Evolutionary conservation across 176 grass and related monocot species (phyloP), one percentile per base, ranked within the genome.

Genomic region (Aegilops umbellulata): DNA sequence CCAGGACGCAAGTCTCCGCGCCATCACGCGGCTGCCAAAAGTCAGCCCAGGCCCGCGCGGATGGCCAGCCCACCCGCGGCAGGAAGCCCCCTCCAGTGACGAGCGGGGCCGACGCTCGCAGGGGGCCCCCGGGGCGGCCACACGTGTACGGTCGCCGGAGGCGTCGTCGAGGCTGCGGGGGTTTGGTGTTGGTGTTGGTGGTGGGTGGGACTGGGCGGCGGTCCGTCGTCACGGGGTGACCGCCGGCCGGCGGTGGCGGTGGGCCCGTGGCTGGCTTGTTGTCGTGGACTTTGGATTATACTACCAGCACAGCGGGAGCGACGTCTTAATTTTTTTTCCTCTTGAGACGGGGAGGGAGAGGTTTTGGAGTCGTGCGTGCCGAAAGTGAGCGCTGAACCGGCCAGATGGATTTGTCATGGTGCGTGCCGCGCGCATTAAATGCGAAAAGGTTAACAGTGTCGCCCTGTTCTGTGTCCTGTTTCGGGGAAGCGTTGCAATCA

Each of bases 191-290:
- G 89, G 80, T 60, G 76, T 46, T 8, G 89, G 80, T 60, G 68
- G 85, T 46, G 60, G 67, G 85, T 87, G 80, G 85, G 81, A 31
- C 68, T 62, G 85, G 85, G 81, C 83, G 88, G 88, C 84, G 88
- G 79, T 11, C 31, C 67, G 15, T 41, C 83, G 83, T 90, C 83
- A 90, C 72, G 36, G 12, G 81, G 36, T 87, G 85, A 85, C 84
- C 89, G 76, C 85, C 44, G 85, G 80, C 84, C 80, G 85, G 89
- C 85, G 74, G 85, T 87, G 89, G 85, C 75, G 85, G 83, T 68
- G 62, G 78, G 79, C 47, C 47, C 86, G 35, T 11, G 71, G 34
- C 11, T 46, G 79, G 80, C 60, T 16, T 53, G 76, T 65, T 69
- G 81, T 7, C 77, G 85, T 91, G 61, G 85, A 87, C 81, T 80